A percentile compares a stretch with the other conserved stretches of the same genome.
Conservation (phyloP, 345 rosid species). For the Eucalyptus brandiana region DNA sequence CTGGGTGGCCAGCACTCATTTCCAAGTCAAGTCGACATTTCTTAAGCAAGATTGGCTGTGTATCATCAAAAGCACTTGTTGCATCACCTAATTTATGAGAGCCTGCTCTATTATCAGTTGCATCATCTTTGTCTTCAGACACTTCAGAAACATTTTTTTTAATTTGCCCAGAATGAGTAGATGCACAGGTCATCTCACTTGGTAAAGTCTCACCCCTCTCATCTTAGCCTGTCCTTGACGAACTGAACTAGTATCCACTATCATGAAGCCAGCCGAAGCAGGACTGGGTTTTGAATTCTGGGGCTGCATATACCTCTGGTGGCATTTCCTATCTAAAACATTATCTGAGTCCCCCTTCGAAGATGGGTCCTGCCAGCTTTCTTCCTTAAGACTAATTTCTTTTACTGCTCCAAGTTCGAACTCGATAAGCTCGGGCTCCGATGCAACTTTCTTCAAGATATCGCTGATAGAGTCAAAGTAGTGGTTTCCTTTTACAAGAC, state of each 20-base stretch:
- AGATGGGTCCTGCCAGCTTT: background rate
- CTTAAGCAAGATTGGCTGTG: background rate
- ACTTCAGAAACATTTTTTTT: slow-evolving; percentile 7
- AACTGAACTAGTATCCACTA: slow-evolving; percentile 34
- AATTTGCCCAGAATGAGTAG: slow-evolving; percentile 1
- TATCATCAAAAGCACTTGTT: background rate
- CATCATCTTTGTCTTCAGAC: background rate
- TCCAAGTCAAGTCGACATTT: background rate
- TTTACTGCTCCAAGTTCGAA: slow-evolving; percentile 9
- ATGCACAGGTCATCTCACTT: background rate
- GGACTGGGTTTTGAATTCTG: background rate
- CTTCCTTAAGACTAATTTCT: slow-evolving; percentile 4
- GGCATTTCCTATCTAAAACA: slow-evolving; percentile 5
- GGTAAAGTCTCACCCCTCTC: slow-evolving; percentile 32
- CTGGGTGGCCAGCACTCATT: background rate
- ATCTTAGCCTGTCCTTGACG: slow-evolving; percentile 8
- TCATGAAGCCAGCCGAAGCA: slow-evolving; percentile 14
- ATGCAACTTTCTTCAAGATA: slow-evolving; percentile 43
- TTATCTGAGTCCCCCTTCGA: slow-evolving; percentile 2
- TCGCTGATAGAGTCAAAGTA: slow-evolving; percentile 60
- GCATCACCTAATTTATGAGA: background rate
- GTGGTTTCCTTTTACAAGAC: slow-evolving; percentile 56
- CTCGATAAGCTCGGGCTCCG: slow-evolving; percentile 41
- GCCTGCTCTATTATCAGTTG: background rate
- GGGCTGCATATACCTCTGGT: slow-evolving; percentile 22